Evolutionary conservation across 306 rosid species (phyloP).

Genomic region (Castanopsis chinensis): DNA sequence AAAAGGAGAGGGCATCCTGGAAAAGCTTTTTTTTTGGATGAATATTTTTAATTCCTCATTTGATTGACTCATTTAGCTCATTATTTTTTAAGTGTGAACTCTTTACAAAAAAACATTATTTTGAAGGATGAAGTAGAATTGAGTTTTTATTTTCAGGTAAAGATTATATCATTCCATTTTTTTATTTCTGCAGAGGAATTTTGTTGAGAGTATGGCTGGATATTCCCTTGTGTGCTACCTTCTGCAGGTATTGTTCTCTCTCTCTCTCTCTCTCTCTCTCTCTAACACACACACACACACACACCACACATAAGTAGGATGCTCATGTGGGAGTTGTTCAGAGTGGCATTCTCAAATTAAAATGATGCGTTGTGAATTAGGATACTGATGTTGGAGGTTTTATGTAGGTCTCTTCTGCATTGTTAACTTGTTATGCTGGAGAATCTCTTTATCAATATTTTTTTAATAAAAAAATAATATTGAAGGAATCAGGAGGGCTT

Average conservation of each 20-base stretch:
- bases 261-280: background rate
- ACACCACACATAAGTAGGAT: background rate
- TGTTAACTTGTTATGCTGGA: background rate
- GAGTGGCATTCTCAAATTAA: background rate
- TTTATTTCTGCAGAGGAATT: conserved; percentile 71
- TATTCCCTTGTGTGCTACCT: conserved; percentile 98
- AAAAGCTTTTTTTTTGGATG: background rate
- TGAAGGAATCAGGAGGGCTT: background rate
- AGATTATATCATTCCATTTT: conserved; percentile 12
- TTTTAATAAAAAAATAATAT: no score
- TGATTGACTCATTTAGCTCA: no score
- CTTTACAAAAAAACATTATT: no score
- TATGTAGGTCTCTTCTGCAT: background rate
- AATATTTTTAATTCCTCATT: background rate
- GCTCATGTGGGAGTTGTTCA: background rate
- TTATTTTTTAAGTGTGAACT: background rate
- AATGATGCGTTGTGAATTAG: background rate
- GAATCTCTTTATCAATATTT: background rate
- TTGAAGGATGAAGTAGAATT: background rate
- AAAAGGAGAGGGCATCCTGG: background rate
- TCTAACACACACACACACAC: background rate
- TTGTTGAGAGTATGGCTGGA: conserved; percentile 99
- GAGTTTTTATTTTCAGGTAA: conserved; percentile 7
- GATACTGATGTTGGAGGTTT: background rate
- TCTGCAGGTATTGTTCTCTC: conserved; percentile 62